Evolutionary conservation across 352 stramenopile genomes (phyloP).

Genomic region (Globisporangium orthogonon): DNA sequence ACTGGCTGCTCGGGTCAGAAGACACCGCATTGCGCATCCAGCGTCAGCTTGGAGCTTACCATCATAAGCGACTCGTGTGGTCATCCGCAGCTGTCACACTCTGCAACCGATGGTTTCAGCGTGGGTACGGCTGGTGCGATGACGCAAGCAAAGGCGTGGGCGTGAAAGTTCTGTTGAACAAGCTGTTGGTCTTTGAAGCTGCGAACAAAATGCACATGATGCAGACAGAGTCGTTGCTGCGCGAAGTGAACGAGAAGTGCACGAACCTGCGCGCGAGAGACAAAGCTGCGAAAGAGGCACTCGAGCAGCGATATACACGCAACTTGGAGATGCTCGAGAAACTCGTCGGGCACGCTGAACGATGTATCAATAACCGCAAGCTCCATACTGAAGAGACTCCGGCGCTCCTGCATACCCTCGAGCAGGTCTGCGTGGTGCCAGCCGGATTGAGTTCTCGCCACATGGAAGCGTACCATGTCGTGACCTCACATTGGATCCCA

Average conservation of each 20-base stretch:
- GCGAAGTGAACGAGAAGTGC: conserved; percentile 61
- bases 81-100: conserved; percentile 51
- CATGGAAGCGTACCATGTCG: conserved; percentile 53
- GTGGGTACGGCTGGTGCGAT: conserved; percentile 62
- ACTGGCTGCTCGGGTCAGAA: conserved; percentile 61
- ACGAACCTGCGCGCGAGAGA: conserved; percentile 40
- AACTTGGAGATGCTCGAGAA: conserved; percentile 44
- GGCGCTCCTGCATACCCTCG: conserved; percentile 48
- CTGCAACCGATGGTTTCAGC: conserved; percentile 57
- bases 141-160: conserved; percentile 43
- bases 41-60: conserved; percentile 34
- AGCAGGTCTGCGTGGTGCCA: conserved; percentile 57
- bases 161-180: conserved; percentile 50
- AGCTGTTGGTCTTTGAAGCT: conserved; percentile 47
- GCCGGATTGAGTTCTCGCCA: conserved; percentile 35
- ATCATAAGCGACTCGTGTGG: conserved; percentile 49
- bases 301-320: conserved; percentile 31
- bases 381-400: conserved; percentile 65
- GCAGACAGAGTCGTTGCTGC: conserved; percentile 45
- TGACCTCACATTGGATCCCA: conserved; percentile 52
- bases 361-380: conserved; percentile 70
- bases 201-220: conserved; percentile 81
- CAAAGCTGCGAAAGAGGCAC: conserved; percentile 25
- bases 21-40: conserved; percentile 38
- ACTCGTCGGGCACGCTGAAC: conserved; percentile 45